phyloP scores from a whole-genome alignment of 23 red algal genomes.

The Cyanidium caldarium region DNA sequence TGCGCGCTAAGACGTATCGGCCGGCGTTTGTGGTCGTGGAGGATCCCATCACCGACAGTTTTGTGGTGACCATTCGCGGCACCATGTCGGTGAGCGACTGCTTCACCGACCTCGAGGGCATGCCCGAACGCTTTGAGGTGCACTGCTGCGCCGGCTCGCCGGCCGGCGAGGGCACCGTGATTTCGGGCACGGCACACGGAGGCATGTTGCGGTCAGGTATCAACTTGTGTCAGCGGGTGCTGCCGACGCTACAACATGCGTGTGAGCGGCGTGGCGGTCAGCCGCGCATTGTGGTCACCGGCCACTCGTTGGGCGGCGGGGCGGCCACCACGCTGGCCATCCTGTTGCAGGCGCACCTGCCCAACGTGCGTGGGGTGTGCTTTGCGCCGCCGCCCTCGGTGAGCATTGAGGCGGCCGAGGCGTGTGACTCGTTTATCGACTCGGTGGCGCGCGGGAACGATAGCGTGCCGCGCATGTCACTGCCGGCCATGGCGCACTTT shows the following conservation, averaged over 20 bases:
- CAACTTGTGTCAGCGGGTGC: background rate
- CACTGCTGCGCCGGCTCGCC: background rate
- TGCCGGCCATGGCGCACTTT: slow-evolving; percentile 13
- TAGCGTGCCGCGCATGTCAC: slow-evolving; percentile 11
- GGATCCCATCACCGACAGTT: background rate
- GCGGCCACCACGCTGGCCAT: slow-evolving; percentile 8
- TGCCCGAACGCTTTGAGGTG: background rate
- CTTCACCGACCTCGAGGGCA: slow-evolving; percentile 19
- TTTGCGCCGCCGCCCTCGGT: slow-evolving; percentile 16
- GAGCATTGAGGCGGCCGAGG: slow-evolving; percentile 15
- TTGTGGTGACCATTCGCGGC: slow-evolving; percentile 16
- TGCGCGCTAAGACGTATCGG: background rate
- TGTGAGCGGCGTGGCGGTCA: background rate
- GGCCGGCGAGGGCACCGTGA: background rate
- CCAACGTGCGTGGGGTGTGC: background rate
- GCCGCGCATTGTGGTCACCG: slow-evolving; percentile 14
- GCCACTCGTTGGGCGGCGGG: slow-evolving; percentile 14
- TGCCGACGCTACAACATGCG: background rate
- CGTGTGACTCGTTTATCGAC: slow-evolving; percentile 8
- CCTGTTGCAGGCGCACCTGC: slow-evolving; percentile 3
- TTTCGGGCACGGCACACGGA: background rate
- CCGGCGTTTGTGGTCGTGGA: background rate
- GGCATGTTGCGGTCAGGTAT: slow-evolving; percentile 7
- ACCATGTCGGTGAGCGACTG: slow-evolving; percentile 11
- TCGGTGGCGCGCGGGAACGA: slow-evolving; percentile 11